phyloP scores from a whole-genome alignment of 148 eudicot genomes.

The Simmondsia chinensis region DNA sequence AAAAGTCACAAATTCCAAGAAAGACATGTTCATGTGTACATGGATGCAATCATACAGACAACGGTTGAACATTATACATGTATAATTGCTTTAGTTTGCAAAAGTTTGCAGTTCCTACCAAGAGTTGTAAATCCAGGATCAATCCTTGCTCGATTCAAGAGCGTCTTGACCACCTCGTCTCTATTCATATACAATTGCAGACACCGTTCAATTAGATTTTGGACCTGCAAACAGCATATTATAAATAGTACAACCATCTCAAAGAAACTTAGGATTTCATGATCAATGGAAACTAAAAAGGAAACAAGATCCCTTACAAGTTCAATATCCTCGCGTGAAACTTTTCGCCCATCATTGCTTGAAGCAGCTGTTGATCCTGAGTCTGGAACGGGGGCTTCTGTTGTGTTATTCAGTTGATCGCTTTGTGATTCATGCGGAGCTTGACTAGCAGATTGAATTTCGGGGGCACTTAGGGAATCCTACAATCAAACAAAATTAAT shows the following conservation, averaged over 20 bases:
- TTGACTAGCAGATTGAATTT: conserved; percentile 47
- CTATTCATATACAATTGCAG: conserved; percentile 85
- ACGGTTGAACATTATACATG: too few relatives aligned
- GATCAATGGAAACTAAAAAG: neutral
- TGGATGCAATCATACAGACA: too few relatives aligned
- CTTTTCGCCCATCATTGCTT: conserved; percentile 80
- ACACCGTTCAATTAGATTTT: conserved; percentile 87
- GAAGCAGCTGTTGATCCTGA: conserved; percentile 87
- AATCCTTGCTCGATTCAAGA: conserved; percentile 81
- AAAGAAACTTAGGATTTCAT: neutral
- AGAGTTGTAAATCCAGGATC: conserved; percentile 94
- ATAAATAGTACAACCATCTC: neutral
- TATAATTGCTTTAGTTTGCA: conserved; percentile 3
- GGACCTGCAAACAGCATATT: conserved; percentile 55
- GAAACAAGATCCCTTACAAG: conserved; percentile 47
- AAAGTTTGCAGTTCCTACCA: conserved; percentile 33
- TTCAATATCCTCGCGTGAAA: conserved; percentile 96
- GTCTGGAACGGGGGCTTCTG: conserved; percentile 60
- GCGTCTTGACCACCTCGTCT: conserved; percentile 93
- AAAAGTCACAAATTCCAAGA: too few relatives aligned
- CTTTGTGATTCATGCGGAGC: conserved; percentile 63
- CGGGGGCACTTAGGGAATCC: conserved; percentile 60
- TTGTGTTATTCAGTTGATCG: conserved; percentile 56
- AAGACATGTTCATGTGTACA: too few relatives aligned
- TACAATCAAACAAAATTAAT: too few relatives aligned